These are phyloP conservation scores for Chrysopogon serrulatus DNA, from an alignment of 176 grass and related monocot genomes.

Conservation along the genomic window DNA sequence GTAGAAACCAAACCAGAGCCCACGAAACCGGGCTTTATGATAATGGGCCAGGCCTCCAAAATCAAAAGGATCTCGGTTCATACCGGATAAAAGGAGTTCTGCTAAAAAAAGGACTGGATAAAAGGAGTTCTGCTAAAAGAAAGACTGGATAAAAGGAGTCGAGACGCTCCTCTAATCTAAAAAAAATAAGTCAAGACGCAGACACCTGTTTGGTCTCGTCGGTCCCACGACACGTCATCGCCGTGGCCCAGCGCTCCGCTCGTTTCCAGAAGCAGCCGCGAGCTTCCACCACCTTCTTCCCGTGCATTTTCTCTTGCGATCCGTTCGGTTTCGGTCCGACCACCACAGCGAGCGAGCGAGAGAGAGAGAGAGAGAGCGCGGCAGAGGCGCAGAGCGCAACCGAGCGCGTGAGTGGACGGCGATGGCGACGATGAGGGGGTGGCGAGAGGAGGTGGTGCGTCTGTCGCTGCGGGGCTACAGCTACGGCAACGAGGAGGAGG, in stretches of 20 bases:
- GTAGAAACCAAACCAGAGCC: no score
- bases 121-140: no score
- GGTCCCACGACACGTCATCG: background rate
- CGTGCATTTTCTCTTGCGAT: background rate
- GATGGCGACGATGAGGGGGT: conserved; percentile 19
- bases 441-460: conserved; percentile 27
- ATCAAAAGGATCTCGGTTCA: no score
- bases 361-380: background rate
- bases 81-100: no score
- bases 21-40: background rate
- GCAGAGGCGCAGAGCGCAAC: background rate
- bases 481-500: conserved; percentile 37
- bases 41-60: background rate
- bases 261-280: conserved; percentile 45
- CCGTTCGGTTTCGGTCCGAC: background rate
- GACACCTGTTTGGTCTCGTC: background rate
- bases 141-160: no score
- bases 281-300: conserved; percentile 33
- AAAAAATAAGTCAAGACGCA: no score
- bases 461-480: conserved; percentile 42
- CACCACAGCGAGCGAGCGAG: background rate
- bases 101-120: no score
- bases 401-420: background rate
- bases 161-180: no score
- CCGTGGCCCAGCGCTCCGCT: background rate